Evolutionary conservation across 2,329 filamentous ascomycete species (phyloP), one percentile per base, ranked within the genome.

Genomic region (Ceratocystis ficicola): DNA sequence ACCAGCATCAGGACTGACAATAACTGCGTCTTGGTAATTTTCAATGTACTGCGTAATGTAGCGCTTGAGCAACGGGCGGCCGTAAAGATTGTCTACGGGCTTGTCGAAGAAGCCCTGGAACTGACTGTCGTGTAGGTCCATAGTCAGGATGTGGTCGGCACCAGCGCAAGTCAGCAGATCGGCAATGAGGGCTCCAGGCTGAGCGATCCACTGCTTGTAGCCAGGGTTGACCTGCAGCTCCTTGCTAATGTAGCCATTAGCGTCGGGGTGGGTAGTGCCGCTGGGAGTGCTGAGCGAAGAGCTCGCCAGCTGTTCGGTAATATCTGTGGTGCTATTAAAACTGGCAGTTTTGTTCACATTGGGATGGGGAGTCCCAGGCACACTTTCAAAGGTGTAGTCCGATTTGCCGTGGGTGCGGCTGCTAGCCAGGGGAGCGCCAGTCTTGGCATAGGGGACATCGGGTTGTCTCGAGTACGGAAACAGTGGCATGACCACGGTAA

Each of bases 51-150:
- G 86, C 73, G 91, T 86, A 71, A 88, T 87, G 73, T 87, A 88
- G 68, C 82, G 81, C 73, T 86, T 84, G 65, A 88, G 79, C 63
- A 92, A 78, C 62, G 88, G 86, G 71, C 89, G 86, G 66, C 87
- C 93, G 77, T 97, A 97, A 20, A 99, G 81, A 75, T 99, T 99
- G 78, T 99, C 94, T 66, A 99, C 94, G 1, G 94, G 94, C 67
- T 97, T 96, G 73, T 99, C 93, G 73, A 99, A 97, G 80, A 96
- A 99, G 65, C 94, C 94, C 76, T 99, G 94, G 73, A 97, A 97
- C 76, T 99, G 91, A 52, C 90, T 89, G 75, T 96, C 93, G 74
- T 94, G 90, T 64, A 99, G 82, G 73, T 99, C 94, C 89, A 99
- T 95, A 41, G 93, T 96, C 74, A 97, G 96, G 74, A 95, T 87